Conservation (phyloP, 169 alveolate genomes). For the Plasmodium malariae region DNA sequence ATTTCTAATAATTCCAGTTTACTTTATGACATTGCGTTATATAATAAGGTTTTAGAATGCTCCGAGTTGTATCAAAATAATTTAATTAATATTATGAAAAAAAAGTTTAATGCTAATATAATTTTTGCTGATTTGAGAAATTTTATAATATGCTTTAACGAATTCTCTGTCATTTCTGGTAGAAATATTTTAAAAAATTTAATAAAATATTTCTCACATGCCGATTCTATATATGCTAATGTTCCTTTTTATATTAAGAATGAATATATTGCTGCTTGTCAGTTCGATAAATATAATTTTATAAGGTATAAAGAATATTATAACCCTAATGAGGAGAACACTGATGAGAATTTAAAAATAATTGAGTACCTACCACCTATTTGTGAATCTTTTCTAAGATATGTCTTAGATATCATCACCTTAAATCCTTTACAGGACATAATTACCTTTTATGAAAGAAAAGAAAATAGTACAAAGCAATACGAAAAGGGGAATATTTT, state of each 20-base stretch:
- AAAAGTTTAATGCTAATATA: conserved; percentile 77
- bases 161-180: conserved; percentile 82
- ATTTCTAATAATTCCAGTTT: conserved; percentile 69
- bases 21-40: conserved; percentile 63
- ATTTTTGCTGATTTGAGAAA: conserved; percentile 81
- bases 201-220: conserved; percentile 76
- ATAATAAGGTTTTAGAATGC: conserved; percentile 70
- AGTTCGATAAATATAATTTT: conserved; percentile 80
- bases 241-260: conserved; percentile 83
- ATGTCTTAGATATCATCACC: conserved; percentile 50
- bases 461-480: not conserved
- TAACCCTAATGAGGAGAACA: conserved; percentile 81
- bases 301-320: conserved; percentile 84
- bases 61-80: conserved; percentile 77
- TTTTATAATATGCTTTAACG: conserved; percentile 80
- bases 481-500: not conserved
- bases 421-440: conserved; percentile 53
- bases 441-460: conserved; percentile 22
- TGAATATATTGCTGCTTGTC: conserved; percentile 85
- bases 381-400: conserved; percentile 83
- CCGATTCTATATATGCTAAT: conserved; percentile 82
- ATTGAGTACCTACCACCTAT: conserved; percentile 84
- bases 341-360: conserved; percentile 81
- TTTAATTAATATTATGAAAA: conserved; percentile 77
- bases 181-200: conserved; percentile 80